A percentile compares a stretch with the other conserved stretches of the same genome.
These are phyloP conservation scores for Fusarium sp. DNA, from an alignment of 2,329 filamentous ascomycete species.

Conservation along the genomic window DNA sequence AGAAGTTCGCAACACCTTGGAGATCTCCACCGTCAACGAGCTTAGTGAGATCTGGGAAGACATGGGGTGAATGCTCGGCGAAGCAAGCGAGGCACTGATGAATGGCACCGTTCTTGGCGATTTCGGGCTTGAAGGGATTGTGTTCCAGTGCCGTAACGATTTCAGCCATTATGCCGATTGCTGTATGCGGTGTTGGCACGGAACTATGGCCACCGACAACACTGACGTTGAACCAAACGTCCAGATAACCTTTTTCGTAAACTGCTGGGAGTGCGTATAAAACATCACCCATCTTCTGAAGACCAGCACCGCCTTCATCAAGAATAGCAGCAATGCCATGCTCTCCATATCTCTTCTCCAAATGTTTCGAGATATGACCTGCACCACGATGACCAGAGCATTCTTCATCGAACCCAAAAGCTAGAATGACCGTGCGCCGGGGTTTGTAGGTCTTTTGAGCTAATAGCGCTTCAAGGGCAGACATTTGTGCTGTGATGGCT, in stretches of 20 bases:
- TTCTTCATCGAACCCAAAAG: constrained; percentile 74
- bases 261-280: constrained; percentile 68
- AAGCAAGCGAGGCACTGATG: constrained; percentile 67
- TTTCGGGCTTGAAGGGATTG: constrained; percentile 61
- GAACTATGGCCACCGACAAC: constrained; percentile 70
- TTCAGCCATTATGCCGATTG: constrained; percentile 75
- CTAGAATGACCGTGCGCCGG: constrained; percentile 66
- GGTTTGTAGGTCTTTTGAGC: constrained; percentile 61
- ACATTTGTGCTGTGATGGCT: constrained; percentile 51
- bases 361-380: constrained; percentile 58
- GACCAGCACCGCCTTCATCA: constrained; percentile 70
- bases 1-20: constrained; percentile 40
- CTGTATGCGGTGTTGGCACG: constrained; percentile 69
- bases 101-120: constrained; percentile 62
- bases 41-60: constrained; percentile 55
- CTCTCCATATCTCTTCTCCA: constrained; percentile 64
- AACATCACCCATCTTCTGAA: constrained; percentile 58
- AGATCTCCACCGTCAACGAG: constrained; percentile 46
- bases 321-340: constrained; percentile 69
- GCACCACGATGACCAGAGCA: constrained; percentile 67
- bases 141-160: constrained; percentile 71
- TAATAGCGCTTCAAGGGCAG: constrained; percentile 60
- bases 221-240: constrained; percentile 66
- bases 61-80: constrained; percentile 63
- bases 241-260: constrained; percentile 71